phyloP scores from a whole-genome alignment of 2,329 filamentous ascomycete species.

The Stemphylium beticola region DNA sequence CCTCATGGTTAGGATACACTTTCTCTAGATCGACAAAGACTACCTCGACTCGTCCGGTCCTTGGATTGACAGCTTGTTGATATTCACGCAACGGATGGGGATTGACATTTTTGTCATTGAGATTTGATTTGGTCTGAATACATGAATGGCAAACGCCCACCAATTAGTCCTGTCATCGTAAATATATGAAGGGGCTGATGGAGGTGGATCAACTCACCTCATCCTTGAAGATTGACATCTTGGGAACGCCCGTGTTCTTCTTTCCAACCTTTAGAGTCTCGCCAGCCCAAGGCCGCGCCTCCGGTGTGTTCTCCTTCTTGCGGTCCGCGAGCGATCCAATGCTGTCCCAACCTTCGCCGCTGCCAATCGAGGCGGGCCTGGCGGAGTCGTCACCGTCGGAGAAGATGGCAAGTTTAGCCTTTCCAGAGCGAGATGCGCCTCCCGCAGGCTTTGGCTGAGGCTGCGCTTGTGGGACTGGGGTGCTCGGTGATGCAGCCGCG shows the following conservation, averaged over 20 bases:
- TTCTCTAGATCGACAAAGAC: constrained; percentile 86
- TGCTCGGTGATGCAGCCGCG: constrained; percentile 53
- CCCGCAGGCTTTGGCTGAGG: constrained; percentile 50
- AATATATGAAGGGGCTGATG: constrained; percentile 49
- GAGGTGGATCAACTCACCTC: constrained; percentile 71
- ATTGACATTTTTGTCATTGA: constrained; percentile 45
- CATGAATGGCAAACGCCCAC: constrained; percentile 57
- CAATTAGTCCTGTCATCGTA: constrained; percentile 83
- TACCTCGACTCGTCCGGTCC: constrained; percentile 81
- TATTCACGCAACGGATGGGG: constrained; percentile 73
- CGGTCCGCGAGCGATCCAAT: constrained; percentile 86
- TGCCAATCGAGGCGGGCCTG: constrained; percentile 61
- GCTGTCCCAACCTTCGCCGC: constrained; percentile 83
- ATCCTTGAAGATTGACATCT: constrained; percentile 95
- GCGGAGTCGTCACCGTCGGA: constrained; percentile 71
- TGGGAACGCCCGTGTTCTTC: constrained; percentile 75
- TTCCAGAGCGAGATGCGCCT: constrained; percentile 66
- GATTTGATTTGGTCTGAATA: constrained; percentile 57
- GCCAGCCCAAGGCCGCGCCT: constrained; percentile 88
- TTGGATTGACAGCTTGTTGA: constrained; percentile 82
- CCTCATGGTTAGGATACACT: constrained; percentile 79
- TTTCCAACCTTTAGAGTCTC: constrained; percentile 89
- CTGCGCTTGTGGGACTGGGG: constrained; percentile 70
- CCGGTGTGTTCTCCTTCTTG: constrained; percentile 90
- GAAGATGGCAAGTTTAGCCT: constrained; percentile 89